Evolutionary conservation across 2,329 filamentous ascomycete genomes (phyloP), one percentile per base, ranked within the genome.

Genomic region (Neonectria coccinea): DNA sequence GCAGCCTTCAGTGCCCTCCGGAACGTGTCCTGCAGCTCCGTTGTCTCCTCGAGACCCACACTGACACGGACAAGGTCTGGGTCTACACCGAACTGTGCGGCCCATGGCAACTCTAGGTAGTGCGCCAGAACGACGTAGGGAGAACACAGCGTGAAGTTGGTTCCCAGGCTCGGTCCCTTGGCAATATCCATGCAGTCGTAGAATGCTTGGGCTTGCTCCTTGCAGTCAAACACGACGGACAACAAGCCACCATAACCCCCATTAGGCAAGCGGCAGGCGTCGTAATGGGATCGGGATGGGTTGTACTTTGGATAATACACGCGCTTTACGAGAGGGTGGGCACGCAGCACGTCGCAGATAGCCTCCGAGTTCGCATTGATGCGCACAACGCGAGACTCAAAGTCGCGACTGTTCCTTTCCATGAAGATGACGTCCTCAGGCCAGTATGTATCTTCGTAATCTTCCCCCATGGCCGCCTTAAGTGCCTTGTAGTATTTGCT

Each of bases 371-470:
- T 97, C 55, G 82, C 78, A 75, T 97, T 97, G 75, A 97, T 92
- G 59, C 93, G 88, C 67, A 92, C 90, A 65, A 97, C 93, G 61
- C 96, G 88, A 16, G 87, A 86, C 20, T 91, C 86, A 77, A 97
- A 98, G 80, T 98, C 94, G 16, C 96, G 91, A 77, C 94, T 97
- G 79, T 99, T 99, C 67, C 95, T 88, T 80, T 99, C 96, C 82
- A 99, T 90, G 80, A 97, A 97, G 42, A 99, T 89, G 53, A 91
- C 89, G 79, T 99, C 96, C 82, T 97, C 95, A 18, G 91, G 89
- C 93, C 96, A 99, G 77, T 96, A 94, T 59, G 92, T 94, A 78
- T 97, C 93, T 79, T 97, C 92, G 76, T 92, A 96, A 47, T 92
- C 87, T 9, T 79, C 77, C 5, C 81, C 79, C 76, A 92, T 87